Evolutionary conservation across 1,284 basidiomycete species (phyloP), one percentile per base, ranked within the genome.

Genomic region (Ceratobasidium sp.): DNA sequence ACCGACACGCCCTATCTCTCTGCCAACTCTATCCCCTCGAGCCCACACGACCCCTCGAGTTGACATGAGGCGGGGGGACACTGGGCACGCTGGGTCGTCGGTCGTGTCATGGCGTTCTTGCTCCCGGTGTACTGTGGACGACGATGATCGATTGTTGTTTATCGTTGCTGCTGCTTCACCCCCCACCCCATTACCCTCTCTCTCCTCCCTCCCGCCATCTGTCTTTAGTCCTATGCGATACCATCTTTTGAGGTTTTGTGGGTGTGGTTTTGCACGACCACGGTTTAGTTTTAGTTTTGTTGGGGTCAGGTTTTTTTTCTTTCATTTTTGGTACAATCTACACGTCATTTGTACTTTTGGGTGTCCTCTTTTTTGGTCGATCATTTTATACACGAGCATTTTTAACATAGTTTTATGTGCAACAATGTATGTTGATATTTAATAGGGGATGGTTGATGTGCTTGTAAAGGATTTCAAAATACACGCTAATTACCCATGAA

Each of bases 1-100:
- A 70, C 68, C 53, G 68, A 70, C 23, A 70, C 68, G 28, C 68
- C 68, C 12, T 70, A 70, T 23, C 68, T 53, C n/a, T 70, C 68
- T 7, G 68, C 68, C 13, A 70, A 33, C 49, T 70, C 68, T 3
- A 33, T 56, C 44, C 68, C 68, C 2, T 28, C 51, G 7, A 70
- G 68, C 39, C 68, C 68, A 10, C 33, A 18, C 15, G 60, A 63
- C 39, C 40, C 60, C 6, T 60, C 28, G 28, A 40, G 68, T 70
- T 70, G 68, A 70, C 68, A 70, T 70, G 68, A 70, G 51, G 68
- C 51, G 68, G 68, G 68, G 68, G 51, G 68, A 20, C 51, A 23
- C 28, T 49, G 68, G 68, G 46, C 46, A 10, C n/a, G 26, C 53
- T 49, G 53, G 49, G 28, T 49, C 53, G 68, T 9, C 18, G 46